Conservation (phyloP, 306 rosid species). For the Prunus salicina region DNA sequence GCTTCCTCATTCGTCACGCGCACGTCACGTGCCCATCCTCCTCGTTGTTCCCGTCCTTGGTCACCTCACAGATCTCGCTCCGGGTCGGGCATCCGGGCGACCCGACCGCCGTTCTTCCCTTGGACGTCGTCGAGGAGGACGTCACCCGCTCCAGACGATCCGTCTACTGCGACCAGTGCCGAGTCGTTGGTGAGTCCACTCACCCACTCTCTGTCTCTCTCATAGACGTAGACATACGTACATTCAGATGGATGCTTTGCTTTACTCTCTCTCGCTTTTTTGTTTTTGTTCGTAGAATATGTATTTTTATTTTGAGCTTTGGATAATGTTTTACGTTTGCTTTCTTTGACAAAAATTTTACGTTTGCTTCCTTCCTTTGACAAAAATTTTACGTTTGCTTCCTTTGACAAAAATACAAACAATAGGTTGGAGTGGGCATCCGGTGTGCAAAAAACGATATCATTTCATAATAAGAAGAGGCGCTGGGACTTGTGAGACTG, state of each 20-base stretch:
- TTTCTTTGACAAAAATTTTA: background rate
- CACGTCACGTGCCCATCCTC: conserved; percentile 25
- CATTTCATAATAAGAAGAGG: conserved; percentile 29
- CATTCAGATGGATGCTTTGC: no score
- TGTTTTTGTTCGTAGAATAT: background rate
- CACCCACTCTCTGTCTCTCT: background rate
- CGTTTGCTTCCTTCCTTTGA: background rate
- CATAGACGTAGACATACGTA: no score
- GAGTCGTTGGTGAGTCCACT: conserved; percentile 32
- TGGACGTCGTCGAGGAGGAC: conserved; percentile 37
- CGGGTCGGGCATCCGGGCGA: background rate
- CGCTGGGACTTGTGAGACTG: conserved; percentile 5
- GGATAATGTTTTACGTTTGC: background rate
- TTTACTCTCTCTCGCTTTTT: background rate
- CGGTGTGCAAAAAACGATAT: conserved; percentile 34
- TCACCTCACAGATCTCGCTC: conserved; percentile 19
- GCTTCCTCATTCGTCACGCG: conserved; percentile 25
- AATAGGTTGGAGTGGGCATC: conserved; percentile 41
- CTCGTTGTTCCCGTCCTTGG: conserved; percentile 19
- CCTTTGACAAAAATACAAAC: background rate
- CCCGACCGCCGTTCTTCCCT: conserved; percentile 9
- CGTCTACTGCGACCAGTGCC: conserved; percentile 40
- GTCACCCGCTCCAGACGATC: conserved; percentile 29
- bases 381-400: background rate
- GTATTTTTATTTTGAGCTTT: background rate